A percentile compares a stretch with the other conserved stretches of the same genome.
Evolutionary conservation across 768 basidiomycete genomes (phyloP).

Genomic region (Tephrocybe sp.): DNA sequence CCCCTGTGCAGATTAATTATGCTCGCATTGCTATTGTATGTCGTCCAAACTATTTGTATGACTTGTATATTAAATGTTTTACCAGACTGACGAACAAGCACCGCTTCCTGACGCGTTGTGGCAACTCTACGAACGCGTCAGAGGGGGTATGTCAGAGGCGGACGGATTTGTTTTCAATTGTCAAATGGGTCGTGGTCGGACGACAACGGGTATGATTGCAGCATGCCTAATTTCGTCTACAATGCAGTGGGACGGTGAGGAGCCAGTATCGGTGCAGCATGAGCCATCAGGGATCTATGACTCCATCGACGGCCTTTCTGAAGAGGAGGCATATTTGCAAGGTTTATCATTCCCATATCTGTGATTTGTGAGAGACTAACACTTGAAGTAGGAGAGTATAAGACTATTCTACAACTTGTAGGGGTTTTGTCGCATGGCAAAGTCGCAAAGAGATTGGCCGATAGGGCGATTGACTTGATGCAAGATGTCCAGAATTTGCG

Average conservation of each 20-base stretch:
- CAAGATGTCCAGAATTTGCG: conserved; percentile 97
- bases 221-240: conserved; percentile 84
- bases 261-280: conserved; percentile 37
- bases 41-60: conserved; percentile 10
- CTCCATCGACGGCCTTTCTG: conserved; percentile 77
- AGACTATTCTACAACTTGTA: conserved; percentile 92
- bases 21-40: conserved; percentile 87
- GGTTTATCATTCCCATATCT: conserved; percentile 40
- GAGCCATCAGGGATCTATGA: conserved; percentile 50
- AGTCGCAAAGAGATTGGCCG: conserved; percentile 86
- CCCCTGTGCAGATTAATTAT: conserved; percentile 66
- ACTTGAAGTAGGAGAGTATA: conserved; percentile 81
- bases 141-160: conserved; percentile 51
- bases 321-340: conserved; percentile 87
- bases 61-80: conserved; percentile 3
- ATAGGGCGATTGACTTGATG: conserved; percentile 88
- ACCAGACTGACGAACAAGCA: conserved; percentile 95
- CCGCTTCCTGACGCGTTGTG: conserved; percentile 87
- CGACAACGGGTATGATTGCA: conserved; percentile 95
- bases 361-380: neutral
- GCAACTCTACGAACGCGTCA: conserved; percentile 75
- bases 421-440: conserved; percentile 92
- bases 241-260: conserved; percentile 54
- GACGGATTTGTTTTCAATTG: conserved; percentile 94
- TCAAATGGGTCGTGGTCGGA: conserved; percentile 91